Evolutionary conservation across 192 early-diverging fungal genomes (phyloP), one percentile per base, ranked within the genome.

Genomic region (Backusella australiensis): DNA sequence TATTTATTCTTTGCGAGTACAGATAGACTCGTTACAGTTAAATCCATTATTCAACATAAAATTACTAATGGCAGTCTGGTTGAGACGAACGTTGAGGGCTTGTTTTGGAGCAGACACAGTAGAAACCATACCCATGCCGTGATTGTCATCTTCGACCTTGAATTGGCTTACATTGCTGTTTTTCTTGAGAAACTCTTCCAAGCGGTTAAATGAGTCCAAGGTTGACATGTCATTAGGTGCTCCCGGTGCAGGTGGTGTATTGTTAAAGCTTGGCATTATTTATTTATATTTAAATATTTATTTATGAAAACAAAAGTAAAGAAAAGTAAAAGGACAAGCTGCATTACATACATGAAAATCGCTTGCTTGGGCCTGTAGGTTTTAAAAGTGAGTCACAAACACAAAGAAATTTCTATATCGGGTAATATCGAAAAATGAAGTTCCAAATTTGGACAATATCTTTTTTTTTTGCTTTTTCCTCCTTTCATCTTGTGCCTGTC

Each of bases 81-180:
- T 56, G 19, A 74, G 56, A 7, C 56, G 34, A 0, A 74, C 34
- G 26, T 65, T 65, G 11, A 65, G 6, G 11, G 72, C 72, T 63
- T 65, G 52, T 38, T 65, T 74, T 38, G 34, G 34, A 26, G 23
- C 56, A 65, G 29, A 32, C 8, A 74, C 6, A 9, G 72, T 65
- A 29, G 53, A 74, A 12, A 74, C 6, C 52, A 74, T 56, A n/a
- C 72, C 72, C 72, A 74, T 74, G n/a, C 72, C 72, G 12, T 74
- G 72, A 34, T 74, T 74, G 38, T 74, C 72, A 39, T 74, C 72
- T 65, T 74, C 72, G 0, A 74, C 56, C 26, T 56, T 74, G 72
- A 74, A 74, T 65, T 56, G 34, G 1, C 23, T 21, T 1, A 65
- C 72, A 39, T 14, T 26, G 39, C 6, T 35, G 6, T 74, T 74